These are phyloP conservation scores for Oryza meridionalis DNA, from an alignment of 176 grass and related monocot species.

Conservation along the genomic window DNA sequence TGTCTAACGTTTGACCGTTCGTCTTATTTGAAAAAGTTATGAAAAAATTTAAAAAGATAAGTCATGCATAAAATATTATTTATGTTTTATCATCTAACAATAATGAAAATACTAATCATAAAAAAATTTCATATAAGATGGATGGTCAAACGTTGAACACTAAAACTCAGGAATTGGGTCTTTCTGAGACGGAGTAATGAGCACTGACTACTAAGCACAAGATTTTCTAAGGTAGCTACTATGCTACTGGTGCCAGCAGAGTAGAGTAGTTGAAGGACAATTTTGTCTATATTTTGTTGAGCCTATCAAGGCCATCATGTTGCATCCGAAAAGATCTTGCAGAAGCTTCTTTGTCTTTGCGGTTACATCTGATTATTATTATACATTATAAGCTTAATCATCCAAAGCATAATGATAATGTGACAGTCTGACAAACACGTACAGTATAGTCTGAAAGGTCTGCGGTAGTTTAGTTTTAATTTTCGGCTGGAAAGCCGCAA, in stretches of 20 bases:
- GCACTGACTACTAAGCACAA: not conserved
- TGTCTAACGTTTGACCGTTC: too few species aligned
- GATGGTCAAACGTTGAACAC: too few species aligned
- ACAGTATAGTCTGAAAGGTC: not conserved
- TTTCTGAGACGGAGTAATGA: too few species aligned
- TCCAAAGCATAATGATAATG: not conserved
- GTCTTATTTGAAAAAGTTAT: too few species aligned
- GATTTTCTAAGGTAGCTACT: not conserved
- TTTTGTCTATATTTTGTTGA: not conserved
- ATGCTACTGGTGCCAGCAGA: not conserved
- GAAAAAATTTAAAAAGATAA: too few species aligned
- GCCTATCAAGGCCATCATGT: not conserved
- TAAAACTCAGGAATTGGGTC: too few species aligned
- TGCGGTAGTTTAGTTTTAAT: not conserved
- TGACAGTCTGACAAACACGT: not conserved
- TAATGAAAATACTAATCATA: too few species aligned
- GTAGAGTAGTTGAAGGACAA: not conserved
- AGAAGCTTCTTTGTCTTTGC: conserved; percentile 34
- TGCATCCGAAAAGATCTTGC: conserved; percentile 2
- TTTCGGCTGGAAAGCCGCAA: not conserved
- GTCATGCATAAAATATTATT: too few species aligned
- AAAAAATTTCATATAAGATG: too few species aligned
- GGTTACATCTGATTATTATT: not conserved
- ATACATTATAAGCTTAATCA: conserved; percentile 22
- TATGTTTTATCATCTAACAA: too few species aligned